Evolutionary conservation across 345 rosid genomes (phyloP), one percentile per base, ranked within the genome.

Genomic region (Eutrema japonicum): DNA sequence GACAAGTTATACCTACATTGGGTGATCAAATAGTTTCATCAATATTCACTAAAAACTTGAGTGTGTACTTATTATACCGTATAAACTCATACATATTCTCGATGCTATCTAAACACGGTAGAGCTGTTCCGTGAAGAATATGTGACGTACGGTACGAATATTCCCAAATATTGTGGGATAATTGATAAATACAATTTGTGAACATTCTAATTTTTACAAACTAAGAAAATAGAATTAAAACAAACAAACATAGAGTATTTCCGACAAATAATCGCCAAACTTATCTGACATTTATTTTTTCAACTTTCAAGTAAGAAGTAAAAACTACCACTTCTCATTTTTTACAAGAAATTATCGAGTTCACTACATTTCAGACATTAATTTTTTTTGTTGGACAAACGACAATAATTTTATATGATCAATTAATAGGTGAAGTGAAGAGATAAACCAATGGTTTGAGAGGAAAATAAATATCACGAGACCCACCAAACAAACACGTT

Each of bases 391-490:
- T 22, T 22, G 26, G 26, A 22, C 26, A 22, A 22, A 22, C 26
- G 26, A 22, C 26, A 30, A 4, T 4, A 30, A 30, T 30, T 30
- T 30, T 30, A 30, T 30, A 18, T 50, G 33, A 13, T 42, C 4
- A 52, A 33, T 18, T 35, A 29, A 10, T 40, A 40, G 36, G 27
- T 18, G 30, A 43, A 63, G 27, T 18, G 30, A 33, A 63, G 43
- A 41, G 6, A 36, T n/a, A 12, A 36, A 61, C 8, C 66, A 30
- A 72, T 33, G 38, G 54, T 7, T 41, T 41, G 47, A 52, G 27
- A 37, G 46, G 47, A 43, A 63, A 63, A 36, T 54, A 55, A 65
- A 65, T 56, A 65, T 73, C 71, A 55, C 77, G 77, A 64, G 62
- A 41, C 49, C 75, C 60, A 71, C 68, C 68, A 63, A 64, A 43